Evolutionary conservation across 2,329 filamentous ascomycete species (phyloP).

Genomic region (Septoria linicola): DNA sequence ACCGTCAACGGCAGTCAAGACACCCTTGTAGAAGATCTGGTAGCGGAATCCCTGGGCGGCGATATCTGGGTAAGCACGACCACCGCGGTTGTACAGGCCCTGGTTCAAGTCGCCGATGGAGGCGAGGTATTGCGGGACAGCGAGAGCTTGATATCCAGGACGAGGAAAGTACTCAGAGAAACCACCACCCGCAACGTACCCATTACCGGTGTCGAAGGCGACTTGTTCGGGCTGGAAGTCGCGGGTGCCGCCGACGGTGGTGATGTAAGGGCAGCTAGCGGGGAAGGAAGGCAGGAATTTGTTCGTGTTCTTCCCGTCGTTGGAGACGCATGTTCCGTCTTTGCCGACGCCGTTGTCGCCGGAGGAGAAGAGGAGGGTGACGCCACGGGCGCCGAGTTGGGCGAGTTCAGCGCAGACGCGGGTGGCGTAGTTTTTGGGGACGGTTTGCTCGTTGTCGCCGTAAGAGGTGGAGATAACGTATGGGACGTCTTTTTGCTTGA

Average conservation of each 20-base stretch:
- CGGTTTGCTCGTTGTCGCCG: slow-evolving; percentile 63
- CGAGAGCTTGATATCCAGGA: slow-evolving; percentile 46
- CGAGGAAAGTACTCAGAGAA: slow-evolving; percentile 47
- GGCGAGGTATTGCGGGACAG: slow-evolving; percentile 42
- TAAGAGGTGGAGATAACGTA: slow-evolving; percentile 65
- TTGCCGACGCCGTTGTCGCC: slow-evolving; percentile 61
- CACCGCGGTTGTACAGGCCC: slow-evolving; percentile 45
- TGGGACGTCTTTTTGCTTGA: slow-evolving; percentile 56
- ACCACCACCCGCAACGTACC: slow-evolving; percentile 45
- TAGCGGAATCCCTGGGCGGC: slow-evolving; percentile 54
- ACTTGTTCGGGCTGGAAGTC: slow-evolving; percentile 43
- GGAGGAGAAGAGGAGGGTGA: slow-evolving; percentile 60
- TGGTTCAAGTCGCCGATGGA: slow-evolving; percentile 42
- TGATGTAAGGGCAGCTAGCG: slow-evolving; percentile 49
- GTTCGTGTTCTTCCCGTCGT: slow-evolving; percentile 47
- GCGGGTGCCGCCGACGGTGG: slow-evolving; percentile 46
- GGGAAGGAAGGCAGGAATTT: slow-evolving; percentile 49
- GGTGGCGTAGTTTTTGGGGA: slow-evolving; percentile 59
- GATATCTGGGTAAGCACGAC: slow-evolving; percentile 49
- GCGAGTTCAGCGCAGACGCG: slow-evolving; percentile 64
- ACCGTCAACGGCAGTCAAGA: slow-evolving; percentile 50
- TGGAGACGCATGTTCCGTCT: slow-evolving; percentile 43
- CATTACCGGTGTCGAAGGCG: slow-evolving; percentile 41
- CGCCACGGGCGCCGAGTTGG: slow-evolving; percentile 64
- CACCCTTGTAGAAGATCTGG: slow-evolving; percentile 45